A percentile compares a stretch with the other conserved stretches of the same genome.
These are phyloP conservation scores for Pichia cabralensis DNA, from an alignment of 805 yeast genomes.

Conservation along the genomic window DNA sequence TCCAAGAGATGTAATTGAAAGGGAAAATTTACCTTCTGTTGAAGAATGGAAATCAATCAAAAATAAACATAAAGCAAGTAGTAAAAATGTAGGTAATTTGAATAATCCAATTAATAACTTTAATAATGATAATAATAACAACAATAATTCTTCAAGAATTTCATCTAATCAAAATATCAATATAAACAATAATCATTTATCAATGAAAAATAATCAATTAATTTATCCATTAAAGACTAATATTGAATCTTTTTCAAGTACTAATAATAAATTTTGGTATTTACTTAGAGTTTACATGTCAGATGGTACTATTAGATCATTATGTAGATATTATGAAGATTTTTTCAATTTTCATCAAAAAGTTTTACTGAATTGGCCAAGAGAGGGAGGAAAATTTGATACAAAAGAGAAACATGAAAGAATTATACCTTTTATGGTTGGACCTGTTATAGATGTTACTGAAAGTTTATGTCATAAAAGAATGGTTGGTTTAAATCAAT, in stretches of 20 bases:
- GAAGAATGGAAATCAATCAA: slow-evolving; percentile 92
- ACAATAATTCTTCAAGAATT: slow-evolving; percentile 10
- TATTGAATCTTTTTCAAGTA: slow-evolving; percentile 71
- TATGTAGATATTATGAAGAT: slow-evolving; percentile 90
- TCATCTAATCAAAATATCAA: slow-evolving; percentile 1
- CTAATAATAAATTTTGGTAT: slow-evolving; percentile 86
- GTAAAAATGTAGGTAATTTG: slow-evolving; percentile 31
- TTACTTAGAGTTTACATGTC: slow-evolving; percentile 57
- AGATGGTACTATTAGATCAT: slow-evolving; percentile 56
- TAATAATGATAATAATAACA: slow-evolving; percentile 3
- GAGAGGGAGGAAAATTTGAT: slow-evolving; percentile 77
- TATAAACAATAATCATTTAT: background rate
- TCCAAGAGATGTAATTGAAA: slow-evolving; percentile 39
- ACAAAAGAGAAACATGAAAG: slow-evolving; percentile 70
- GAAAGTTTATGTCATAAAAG: slow-evolving; percentile 53
- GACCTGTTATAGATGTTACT: slow-evolving; percentile 86
- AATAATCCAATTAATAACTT: background rate
- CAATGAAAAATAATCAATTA: slow-evolving; percentile 1
- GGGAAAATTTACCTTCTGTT: slow-evolving; percentile 76
- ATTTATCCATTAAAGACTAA: slow-evolving; percentile 47
- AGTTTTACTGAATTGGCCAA: slow-evolving; percentile 74
- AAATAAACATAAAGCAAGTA: slow-evolving; percentile 85
- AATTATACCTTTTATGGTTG: slow-evolving; percentile 88
- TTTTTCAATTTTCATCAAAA: slow-evolving; percentile 88
- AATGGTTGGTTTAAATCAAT: slow-evolving; percentile 43